Conservation (phyloP, 2,329 filamentous ascomycete species). For the Talaromyces piceae region DNA sequence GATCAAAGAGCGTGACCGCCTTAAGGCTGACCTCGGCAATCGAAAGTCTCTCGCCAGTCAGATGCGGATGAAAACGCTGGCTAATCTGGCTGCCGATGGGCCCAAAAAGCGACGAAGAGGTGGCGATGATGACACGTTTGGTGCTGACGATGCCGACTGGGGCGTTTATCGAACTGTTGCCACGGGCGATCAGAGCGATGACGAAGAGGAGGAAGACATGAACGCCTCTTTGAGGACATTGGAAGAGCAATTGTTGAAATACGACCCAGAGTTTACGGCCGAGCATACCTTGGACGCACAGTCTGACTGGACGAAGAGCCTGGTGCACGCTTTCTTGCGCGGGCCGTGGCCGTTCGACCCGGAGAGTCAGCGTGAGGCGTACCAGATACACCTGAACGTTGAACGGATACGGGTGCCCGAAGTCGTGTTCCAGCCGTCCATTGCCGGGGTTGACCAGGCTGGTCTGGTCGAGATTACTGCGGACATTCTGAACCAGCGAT, state of each 20-base stretch:
- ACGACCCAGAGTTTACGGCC: slow-evolving; percentile 85
- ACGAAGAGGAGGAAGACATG: slow-evolving; percentile 88
- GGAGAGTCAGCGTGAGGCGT: slow-evolving; percentile 68
- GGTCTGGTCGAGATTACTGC: slow-evolving; percentile 87
- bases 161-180: slow-evolving; percentile 91
- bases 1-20: slow-evolving; percentile 87
- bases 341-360: slow-evolving; percentile 81
- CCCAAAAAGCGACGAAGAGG: slow-evolving; percentile 79
- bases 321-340: slow-evolving; percentile 82
- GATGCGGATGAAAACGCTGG: slow-evolving; percentile 97
- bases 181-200: slow-evolving; percentile 69
- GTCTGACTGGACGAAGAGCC: slow-evolving; percentile 86
- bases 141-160: slow-evolving; percentile 97
- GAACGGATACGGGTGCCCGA: slow-evolving; percentile 92
- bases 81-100: slow-evolving; percentile 85
- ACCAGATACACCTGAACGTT: slow-evolving; percentile 92
- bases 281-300: slow-evolving; percentile 88
- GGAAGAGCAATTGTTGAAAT: slow-evolving; percentile 75
- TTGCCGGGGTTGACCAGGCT: slow-evolving; percentile 87
- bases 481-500: slow-evolving; percentile 78
- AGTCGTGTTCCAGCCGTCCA: slow-evolving; percentile 84
- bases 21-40: slow-evolving; percentile 92
- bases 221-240: slow-evolving; percentile 63
- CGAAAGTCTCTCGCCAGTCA: slow-evolving; percentile 93
- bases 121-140: slow-evolving; percentile 91